Base-by-base conservation (phyloP, 306 rosid species). In the Morella rubra region DNA sequence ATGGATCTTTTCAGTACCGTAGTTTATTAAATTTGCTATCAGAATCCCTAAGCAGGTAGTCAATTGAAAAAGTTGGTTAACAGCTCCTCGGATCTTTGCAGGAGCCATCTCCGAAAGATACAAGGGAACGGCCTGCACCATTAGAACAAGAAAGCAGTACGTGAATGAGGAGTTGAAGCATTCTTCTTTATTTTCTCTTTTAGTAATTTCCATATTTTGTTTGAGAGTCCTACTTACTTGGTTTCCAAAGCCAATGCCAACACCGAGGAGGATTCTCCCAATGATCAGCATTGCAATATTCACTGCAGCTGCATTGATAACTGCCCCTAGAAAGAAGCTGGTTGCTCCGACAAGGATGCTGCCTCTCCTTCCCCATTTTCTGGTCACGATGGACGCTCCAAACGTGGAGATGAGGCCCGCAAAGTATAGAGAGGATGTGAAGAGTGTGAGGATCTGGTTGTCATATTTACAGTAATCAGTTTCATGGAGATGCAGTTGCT, bases 41-140 rank as follows among this genome's bases (percentile, higher is more conserved):
- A 88, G 42, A 59, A 88, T 86, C 6, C 92, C 92, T 65, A 86
- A 50, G 78, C 90, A 88, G 6, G 92, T 84, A 27, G 92, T 88
- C 58, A 88, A 52, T 73, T 96, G 99, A 82, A 96, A 96, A 71
- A 96, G 89, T 77, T 93, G 99, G 87, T 96, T 96, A 59, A 93
- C 91, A 11, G 93, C 92, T 76, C 97, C 99, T 71, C 99, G 81
- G 60, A 87, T 81, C 70, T 93, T 88, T 0, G 93, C 92, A 1
- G 98, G 98, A 46, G 98, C 87, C 93, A 93, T 93, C 83, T 93
- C 97, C 0, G 97, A 90, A 15, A 93, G 97, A 80, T 93, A 93
- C 77, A 93, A 71, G 1, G 97, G 98, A 77, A 91, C 97, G 3
- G 96, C 98, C 97, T 93, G 86, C 73, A 76, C 44, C 74, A 20